Conservation (phyloP, 1,284 basidiomycete species). For the Inonotus obliquus region DNA sequence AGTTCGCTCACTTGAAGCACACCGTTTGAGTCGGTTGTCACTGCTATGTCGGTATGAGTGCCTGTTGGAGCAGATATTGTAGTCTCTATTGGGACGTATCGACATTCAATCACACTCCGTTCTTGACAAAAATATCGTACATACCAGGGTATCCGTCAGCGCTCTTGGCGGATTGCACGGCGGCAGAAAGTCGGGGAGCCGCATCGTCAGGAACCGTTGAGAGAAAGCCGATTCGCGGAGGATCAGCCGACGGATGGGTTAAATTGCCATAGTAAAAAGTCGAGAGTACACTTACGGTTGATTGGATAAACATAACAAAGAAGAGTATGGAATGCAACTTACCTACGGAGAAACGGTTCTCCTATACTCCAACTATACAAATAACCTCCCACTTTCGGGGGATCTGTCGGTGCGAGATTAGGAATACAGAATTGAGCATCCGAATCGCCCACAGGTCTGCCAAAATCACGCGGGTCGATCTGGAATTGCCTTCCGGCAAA, state of each 20-base stretch:
- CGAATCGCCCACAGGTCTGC: slow-evolving; percentile 36
- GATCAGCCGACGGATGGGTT: slow-evolving; percentile 55
- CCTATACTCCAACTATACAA: slow-evolving; percentile 38
- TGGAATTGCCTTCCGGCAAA: slow-evolving; percentile 61
- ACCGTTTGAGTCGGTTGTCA: slow-evolving; percentile 7
- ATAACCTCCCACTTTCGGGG: slow-evolving; percentile 34
- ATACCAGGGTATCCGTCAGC: slow-evolving; percentile 40
- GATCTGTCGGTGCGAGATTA: slow-evolving; percentile 51
- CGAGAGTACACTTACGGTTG: slow-evolving; percentile 38
- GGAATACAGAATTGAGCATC: slow-evolving; percentile 38
- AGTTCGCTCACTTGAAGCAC: background rate
- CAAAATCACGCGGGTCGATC: slow-evolving; percentile 63
- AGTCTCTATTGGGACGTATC: background rate
- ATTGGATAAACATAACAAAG: background rate
- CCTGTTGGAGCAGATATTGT: slow-evolving; percentile 10
- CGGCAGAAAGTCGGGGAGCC: slow-evolving; percentile 33
- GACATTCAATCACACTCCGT: background rate
- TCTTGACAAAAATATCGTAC: slow-evolving; percentile 17
- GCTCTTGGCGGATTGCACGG: slow-evolving; percentile 35
- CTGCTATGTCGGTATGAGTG: background rate
- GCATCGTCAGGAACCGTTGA: slow-evolving; percentile 61
- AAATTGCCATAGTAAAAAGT: slow-evolving; percentile 65
- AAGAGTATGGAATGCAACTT: slow-evolving; percentile 17
- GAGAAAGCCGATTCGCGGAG: slow-evolving; percentile 63
- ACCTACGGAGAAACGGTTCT: slow-evolving; percentile 39